phyloP scores from a whole-genome alignment of 768 basidiomycete genomes.

The Coprinellus aureogranulatus region DNA sequence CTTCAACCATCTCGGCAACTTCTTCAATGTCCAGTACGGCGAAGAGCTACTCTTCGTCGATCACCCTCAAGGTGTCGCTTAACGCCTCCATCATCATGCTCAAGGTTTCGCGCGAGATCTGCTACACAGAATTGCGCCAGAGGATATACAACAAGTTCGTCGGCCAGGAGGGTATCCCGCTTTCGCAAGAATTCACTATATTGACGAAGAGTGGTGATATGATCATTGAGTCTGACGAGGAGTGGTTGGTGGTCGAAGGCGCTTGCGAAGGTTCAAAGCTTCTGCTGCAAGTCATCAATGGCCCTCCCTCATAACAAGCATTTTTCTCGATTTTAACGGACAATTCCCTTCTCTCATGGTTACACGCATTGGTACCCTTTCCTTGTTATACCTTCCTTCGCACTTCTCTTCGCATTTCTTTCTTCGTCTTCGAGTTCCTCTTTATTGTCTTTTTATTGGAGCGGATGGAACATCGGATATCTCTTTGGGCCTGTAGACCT shows the following conservation, averaged over 20 bases:
- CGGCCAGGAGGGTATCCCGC: slow-evolving; percentile 54
- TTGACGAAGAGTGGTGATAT: slow-evolving; percentile 22
- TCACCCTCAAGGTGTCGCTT: slow-evolving; percentile 65
- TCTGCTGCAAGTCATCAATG: slow-evolving; percentile 53
- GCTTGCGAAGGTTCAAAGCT: slow-evolving; percentile 51
- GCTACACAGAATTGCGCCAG: slow-evolving; percentile 53
- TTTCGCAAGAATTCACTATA: slow-evolving; percentile 55
- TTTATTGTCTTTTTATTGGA: slow-evolving; percentile 2
- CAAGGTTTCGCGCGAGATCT: slow-evolving; percentile 45
- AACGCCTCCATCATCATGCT: slow-evolving; percentile 63
- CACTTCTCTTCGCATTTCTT: neutral
- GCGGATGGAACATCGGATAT: neutral
- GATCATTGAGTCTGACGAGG: slow-evolving; percentile 49
- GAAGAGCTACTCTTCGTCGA: slow-evolving; percentile 20
- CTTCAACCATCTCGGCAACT: slow-evolving; percentile 20
- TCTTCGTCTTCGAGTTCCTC: slow-evolving; percentile 1
- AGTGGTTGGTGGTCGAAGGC: slow-evolving; percentile 55
- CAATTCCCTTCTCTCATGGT: slow-evolving; percentile 2
- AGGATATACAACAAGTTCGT: slow-evolving; percentile 66
- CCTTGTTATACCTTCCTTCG: neutral
- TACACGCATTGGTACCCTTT: neutral
- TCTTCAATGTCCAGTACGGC: slow-evolving; percentile 22
- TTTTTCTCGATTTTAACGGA: neutral
- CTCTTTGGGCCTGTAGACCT: neutral
- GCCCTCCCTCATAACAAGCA: slow-evolving; percentile 2